phyloP scores from a whole-genome alignment of 768 basidiomycete genomes.

The Trametes cingulata region DNA sequence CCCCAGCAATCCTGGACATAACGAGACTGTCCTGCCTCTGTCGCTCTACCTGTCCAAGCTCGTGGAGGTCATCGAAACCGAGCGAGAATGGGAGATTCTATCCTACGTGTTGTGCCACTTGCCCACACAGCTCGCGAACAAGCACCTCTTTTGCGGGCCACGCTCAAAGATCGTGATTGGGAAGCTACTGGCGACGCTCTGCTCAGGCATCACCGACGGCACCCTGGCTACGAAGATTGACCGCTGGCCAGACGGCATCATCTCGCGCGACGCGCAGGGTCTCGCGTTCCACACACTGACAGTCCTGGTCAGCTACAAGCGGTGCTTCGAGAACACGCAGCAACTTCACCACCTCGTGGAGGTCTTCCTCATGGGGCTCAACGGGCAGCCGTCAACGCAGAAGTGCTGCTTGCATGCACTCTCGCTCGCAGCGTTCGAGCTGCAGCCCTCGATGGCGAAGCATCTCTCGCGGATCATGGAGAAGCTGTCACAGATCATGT shows the following conservation, averaged over 20 bases:
- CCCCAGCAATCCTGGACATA: slow-evolving; percentile 43
- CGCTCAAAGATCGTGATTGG: slow-evolving; percentile 65
- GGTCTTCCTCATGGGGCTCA: slow-evolving; percentile 67
- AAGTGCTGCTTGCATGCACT: slow-evolving; percentile 91
- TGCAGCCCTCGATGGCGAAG: slow-evolving; percentile 79
- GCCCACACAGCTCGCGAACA: slow-evolving; percentile 89
- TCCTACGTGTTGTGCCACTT: slow-evolving; percentile 91
- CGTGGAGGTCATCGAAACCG: slow-evolving; percentile 65
- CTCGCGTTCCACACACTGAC: slow-evolving; percentile 85
- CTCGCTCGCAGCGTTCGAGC: slow-evolving; percentile 83
- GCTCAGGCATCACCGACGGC: slow-evolving; percentile 60
- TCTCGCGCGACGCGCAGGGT: slow-evolving; percentile 81
- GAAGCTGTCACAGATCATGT: slow-evolving; percentile 92
- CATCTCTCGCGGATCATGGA: slow-evolving; percentile 78
- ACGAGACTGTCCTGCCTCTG: slow-evolving; percentile 58
- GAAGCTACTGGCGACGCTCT: slow-evolving; percentile 64
- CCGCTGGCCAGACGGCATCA: slow-evolving; percentile 61
- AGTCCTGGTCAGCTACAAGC: slow-evolving; percentile 84
- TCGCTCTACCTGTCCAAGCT: slow-evolving; percentile 72
- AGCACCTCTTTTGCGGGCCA: slow-evolving; percentile 94
- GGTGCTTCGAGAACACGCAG: slow-evolving; percentile 64
- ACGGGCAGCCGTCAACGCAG: slow-evolving; percentile 72
- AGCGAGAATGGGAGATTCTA: slow-evolving; percentile 89
- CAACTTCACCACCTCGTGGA: slow-evolving; percentile 72
- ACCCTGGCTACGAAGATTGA: slow-evolving; percentile 58